A percentile compares a stretch with the other conserved stretches of the same genome.
Evolutionary conservation across 805 yeast genomes (phyloP).

Genomic region (Candida odintsovae): DNA sequence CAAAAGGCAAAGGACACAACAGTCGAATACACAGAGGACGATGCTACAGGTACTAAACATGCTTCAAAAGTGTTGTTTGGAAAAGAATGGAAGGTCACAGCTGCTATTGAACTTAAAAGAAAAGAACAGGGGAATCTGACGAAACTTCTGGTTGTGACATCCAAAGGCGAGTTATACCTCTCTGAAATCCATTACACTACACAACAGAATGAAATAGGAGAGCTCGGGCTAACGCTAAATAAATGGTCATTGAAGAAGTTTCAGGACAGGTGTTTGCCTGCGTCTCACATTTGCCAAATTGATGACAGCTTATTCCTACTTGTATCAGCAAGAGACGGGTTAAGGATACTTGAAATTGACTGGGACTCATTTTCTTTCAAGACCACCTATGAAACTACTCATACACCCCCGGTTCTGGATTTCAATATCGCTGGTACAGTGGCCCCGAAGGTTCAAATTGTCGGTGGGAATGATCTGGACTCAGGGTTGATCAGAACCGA

Average conservation of each 20-base stretch:
- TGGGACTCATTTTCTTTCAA: not conserved
- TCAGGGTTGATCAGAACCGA: conserved; percentile 19
- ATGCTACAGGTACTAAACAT: not conserved
- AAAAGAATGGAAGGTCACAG: conserved; percentile 1
- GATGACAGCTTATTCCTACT: conserved; percentile 1
- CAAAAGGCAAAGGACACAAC: conserved; percentile 3
- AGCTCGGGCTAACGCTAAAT: not conserved
- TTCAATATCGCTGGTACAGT: conserved; percentile 16
- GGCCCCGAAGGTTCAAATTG: conserved; percentile 18
- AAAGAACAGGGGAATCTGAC: not conserved
- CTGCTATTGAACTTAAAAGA: not conserved
- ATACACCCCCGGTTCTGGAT: conserved; percentile 19
- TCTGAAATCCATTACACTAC: not conserved
- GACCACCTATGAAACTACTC: not conserved
- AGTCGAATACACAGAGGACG: not conserved
- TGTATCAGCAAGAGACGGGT: conserved; percentile 8
- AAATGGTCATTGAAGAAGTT: conserved; percentile 2
- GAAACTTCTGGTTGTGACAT: not conserved
- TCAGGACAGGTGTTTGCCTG: not conserved
- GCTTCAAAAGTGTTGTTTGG: not conserved
- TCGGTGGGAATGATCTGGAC: conserved; percentile 17
- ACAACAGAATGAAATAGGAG: not conserved
- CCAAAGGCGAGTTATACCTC: not conserved
- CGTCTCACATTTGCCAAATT: conserved; percentile 5
- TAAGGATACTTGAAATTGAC: conserved; percentile 4